Evolutionary conservation across 352 stramenopile species (phyloP), one percentile per base, ranked within the genome.

Genomic region (Phytophthora hibernalis): DNA sequence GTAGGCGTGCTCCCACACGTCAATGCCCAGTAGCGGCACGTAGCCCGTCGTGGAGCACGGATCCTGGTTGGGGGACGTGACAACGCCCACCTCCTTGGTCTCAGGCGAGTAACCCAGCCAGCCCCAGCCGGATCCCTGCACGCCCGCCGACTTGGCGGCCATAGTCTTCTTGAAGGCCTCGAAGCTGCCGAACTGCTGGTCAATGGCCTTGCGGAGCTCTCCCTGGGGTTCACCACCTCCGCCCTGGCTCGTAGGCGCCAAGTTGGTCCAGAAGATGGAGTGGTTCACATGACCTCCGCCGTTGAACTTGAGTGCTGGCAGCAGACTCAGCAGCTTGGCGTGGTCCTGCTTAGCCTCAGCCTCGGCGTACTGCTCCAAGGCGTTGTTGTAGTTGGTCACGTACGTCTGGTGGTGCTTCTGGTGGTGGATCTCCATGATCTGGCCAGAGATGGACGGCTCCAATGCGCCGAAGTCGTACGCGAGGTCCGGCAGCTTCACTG

Each of bases 201-300:
- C 79, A 42, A 99, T 98, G 31, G 91, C 90, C 30, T 92, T 83
- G 48, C 81, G 85, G 42, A 99, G 80, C 15, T 87, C 89, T 49
- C 91, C 92, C 12, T 87, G 70, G 21, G 91, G 90, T 55, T 95
- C 85, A 33, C 86, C 89, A 38, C 90, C 90, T 35, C 91, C 93
- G 47, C 86, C 88, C 51, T 93, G 61, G 40, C 60, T 80, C n/a
- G 74, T 70, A 3, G 91, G 90, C 24, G 90, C 85, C 44, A 98
- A 74, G 80, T 99, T 99, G 66, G 98, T 97, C 97, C 97, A 99
- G 81, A 99, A 99, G 65, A 99, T 95, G 55, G 95, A 98, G 80
- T 99, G 98, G 79, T 99, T 99, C 24, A 99, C 77, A 77, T 99
- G 97, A 58, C 97, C 97, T 13, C 97, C 98, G 18, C 97, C 97